Percentiles rank a stretch among this genome's conserved stretches.
phyloP scores from a whole-genome alignment of 2,329 filamentous ascomycete genomes.

The Colletotrichum orbiculare region DNA sequence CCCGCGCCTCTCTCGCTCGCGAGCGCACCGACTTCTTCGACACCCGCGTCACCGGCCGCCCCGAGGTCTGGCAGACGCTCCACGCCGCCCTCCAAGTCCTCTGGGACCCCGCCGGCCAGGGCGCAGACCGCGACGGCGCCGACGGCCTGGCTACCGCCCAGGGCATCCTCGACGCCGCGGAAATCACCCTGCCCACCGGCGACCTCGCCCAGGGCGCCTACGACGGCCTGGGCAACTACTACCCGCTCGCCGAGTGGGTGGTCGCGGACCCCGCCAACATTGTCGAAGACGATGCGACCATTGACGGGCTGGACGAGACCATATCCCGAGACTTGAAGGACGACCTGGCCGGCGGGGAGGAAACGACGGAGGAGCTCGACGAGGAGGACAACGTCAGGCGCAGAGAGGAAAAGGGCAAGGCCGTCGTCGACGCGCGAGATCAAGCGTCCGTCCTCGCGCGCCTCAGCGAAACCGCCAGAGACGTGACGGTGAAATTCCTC shows the following conservation, averaged over 20 bases:
- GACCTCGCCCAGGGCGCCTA: slow-evolving; percentile 78
- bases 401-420: slow-evolving; percentile 71
- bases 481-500: slow-evolving; percentile 68
- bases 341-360: slow-evolving; percentile 54
- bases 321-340: slow-evolving; percentile 42
- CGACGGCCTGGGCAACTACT: slow-evolving; percentile 76
- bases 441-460: slow-evolving; percentile 69
- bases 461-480: slow-evolving; percentile 74
- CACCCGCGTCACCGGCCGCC: slow-evolving; percentile 80
- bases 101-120: slow-evolving; percentile 63
- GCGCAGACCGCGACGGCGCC: slow-evolving; percentile 49
- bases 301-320: slow-evolving; percentile 46
- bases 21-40: slow-evolving; percentile 91
- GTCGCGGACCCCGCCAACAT: slow-evolving; percentile 73
- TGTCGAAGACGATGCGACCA: slow-evolving; percentile 59
- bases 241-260: slow-evolving; percentile 74
- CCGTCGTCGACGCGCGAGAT: slow-evolving; percentile 62
- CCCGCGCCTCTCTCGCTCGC: slow-evolving; percentile 71
- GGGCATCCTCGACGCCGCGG: slow-evolving; percentile 81
- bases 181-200: slow-evolving; percentile 79
- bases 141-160: slow-evolving; percentile 75
- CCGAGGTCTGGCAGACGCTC: slow-evolving; percentile 85
- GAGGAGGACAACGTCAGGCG: slow-evolving; percentile 51
- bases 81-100: slow-evolving; percentile 75
- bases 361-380: slow-evolving; percentile 42